Evolutionary conservation across 2,329 filamentous ascomycete genomes (phyloP).

Genomic region (Hymenoscyphus fructigenus): DNA sequence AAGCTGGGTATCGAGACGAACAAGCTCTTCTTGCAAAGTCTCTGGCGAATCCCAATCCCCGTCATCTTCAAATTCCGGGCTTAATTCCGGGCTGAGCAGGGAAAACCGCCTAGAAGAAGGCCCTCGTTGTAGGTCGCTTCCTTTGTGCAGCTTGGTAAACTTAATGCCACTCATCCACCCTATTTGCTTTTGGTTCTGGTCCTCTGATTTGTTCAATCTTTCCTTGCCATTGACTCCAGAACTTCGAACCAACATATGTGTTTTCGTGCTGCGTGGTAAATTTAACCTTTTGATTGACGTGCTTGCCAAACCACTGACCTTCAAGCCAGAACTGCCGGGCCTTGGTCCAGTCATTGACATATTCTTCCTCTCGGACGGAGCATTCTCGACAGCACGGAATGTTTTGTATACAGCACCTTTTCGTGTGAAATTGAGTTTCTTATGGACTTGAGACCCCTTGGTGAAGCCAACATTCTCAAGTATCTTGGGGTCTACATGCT

Average conservation of each 20-base stretch:
- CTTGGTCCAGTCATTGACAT: conserved; percentile 63
- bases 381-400: conserved; percentile 71
- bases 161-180: conserved; percentile 70
- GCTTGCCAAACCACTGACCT: conserved; percentile 33
- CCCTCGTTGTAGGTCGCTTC: conserved; percentile 22
- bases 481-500: conserved; percentile 65
- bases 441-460: conserved; percentile 64
- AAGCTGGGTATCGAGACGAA: conserved; percentile 60
- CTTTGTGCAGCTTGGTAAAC: conserved; percentile 45
- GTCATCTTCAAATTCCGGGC: conserved; percentile 36
- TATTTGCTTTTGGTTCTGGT: conserved; percentile 54
- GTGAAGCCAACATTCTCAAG: conserved; percentile 70
- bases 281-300: conserved; percentile 44
- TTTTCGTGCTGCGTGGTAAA: conserved; percentile 36
- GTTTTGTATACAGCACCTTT: conserved; percentile 82
- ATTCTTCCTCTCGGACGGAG: conserved; percentile 55
- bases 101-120: conserved; percentile 32
- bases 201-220: conserved; percentile 33
- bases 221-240: conserved; percentile 37
- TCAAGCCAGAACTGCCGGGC: conserved; percentile 44
- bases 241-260: conserved; percentile 29
- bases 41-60: conserved; percentile 58
- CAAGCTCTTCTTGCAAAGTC: conserved; percentile 62
- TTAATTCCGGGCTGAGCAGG: conserved; percentile 34
- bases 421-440: conserved; percentile 72